A percentile compares a stretch with the other conserved stretches of the same genome.
These are phyloP conservation scores for Perkinsus chesapeaki DNA, from an alignment of 169 alveolate genomes.

Conservation along the genomic window DNA sequence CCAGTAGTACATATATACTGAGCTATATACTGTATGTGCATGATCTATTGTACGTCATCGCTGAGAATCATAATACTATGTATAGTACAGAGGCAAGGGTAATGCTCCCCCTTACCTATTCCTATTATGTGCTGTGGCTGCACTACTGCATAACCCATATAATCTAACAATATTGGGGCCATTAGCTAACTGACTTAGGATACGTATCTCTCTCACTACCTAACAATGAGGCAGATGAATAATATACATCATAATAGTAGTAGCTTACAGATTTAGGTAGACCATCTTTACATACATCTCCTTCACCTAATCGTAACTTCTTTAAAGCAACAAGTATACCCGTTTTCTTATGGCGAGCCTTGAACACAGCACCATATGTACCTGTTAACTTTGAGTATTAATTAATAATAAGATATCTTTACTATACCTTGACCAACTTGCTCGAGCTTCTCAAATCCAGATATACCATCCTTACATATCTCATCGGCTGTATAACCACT, in stretches of 20 bases:
- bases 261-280: background rate
- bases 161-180: background rate
- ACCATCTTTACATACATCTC: background rate
- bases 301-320: background rate
- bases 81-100: too few species aligned
- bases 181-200: background rate
- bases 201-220: background rate
- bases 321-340: background rate
- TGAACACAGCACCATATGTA: background rate
- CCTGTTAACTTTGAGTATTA: background rate
- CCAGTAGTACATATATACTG: too few species aligned
- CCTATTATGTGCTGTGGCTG: background rate
- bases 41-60: too few species aligned
- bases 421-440: conserved; percentile 4
- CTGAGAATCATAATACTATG: too few species aligned
- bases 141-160: background rate
- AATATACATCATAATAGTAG: background rate
- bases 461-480: background rate
- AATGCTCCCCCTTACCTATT: background rate
- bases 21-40: too few species aligned
- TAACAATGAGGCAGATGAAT: background rate
- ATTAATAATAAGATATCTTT: too few species aligned
- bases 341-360: background rate
- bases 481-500: background rate
- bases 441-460: background rate